Evolutionary conservation across 2,329 filamentous ascomycete species (phyloP), one percentile per base, ranked within the genome.

Genomic region (Aspergillus ustus): DNA sequence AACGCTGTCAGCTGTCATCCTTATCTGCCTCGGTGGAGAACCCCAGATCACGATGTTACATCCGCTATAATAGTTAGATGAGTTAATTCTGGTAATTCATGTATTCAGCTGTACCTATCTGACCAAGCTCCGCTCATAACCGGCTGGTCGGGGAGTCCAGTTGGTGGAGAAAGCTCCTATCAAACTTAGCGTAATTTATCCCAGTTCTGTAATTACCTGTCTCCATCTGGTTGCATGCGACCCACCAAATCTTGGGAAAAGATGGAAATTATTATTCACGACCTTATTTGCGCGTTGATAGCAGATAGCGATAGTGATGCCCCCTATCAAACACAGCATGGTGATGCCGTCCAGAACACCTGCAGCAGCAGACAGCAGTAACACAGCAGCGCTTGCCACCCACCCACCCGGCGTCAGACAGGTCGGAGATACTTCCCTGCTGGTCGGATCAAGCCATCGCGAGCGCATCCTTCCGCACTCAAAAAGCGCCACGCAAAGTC

Each of bases 41-140:
- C 55, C 55, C 55, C 55, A 57, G 55, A 57, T 57, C 55, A 40
- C 25, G 22, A 57, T 52, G 55, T 57, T 57, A 57, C 55, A 57
- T 57, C 55, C 55, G 22, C 55, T 57, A 51, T 6, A 31, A 45
- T 51, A 57, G 46, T 25, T 9, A 28, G 40, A 7, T 25, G 25
- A n/a, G 11, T 40, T 40, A 13, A 15, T 40, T 40, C 34, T 40
- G 9, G 34, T 40, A 13, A 15, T 40, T 40, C 34, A 15, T 1
- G 34, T 40, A 40, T 40, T 15, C 9, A 15, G 19, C 11, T 34
- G 51, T 52, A 52, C 44, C 15, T 57, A 57, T 51, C 48, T 51
- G 52, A 57, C 48, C 40, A 9, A 11, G 46, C 43, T 40, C 55
- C 55, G 55, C 55, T 31, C 46, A 19, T 51, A 57, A 19, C 55